phyloP scores from a whole-genome alignment of 2,329 filamentous ascomycete species.

The Apiospora malaysiana region DNA sequence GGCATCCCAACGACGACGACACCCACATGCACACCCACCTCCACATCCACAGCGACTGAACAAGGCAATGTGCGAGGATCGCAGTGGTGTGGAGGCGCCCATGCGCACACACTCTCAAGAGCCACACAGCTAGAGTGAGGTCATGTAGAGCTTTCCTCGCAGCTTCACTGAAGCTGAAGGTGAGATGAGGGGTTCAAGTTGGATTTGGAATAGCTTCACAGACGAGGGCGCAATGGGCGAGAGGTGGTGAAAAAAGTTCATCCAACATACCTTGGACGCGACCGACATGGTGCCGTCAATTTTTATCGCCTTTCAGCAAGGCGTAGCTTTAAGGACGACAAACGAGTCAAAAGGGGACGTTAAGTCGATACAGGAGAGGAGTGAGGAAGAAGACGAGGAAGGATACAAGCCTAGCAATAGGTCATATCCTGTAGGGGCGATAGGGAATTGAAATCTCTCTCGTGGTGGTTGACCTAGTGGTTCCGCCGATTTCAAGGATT shows the following conservation, averaged over 20 bases:
- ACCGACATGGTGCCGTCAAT: constrained; percentile 66
- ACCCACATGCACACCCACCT: no score
- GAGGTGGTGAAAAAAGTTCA: background rate
- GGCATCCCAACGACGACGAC: background rate
- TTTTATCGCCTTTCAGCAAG: constrained; percentile 58
- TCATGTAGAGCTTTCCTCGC: constrained; percentile 1
- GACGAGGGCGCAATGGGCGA: constrained; percentile 16
- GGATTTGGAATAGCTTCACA: constrained; percentile 19
- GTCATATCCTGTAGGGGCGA: constrained; percentile 39
- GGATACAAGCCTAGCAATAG: constrained; percentile 42
- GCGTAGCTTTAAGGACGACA: constrained; percentile 45
- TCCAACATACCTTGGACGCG: constrained; percentile 59
- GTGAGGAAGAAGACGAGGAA: constrained; percentile 32
- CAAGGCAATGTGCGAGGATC: background rate
- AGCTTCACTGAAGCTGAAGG: constrained; percentile 6
- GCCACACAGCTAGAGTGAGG: background rate
- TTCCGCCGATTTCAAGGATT: constrained; percentile 18
- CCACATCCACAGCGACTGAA: constrained; percentile 20
- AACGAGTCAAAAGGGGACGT: constrained; percentile 26
- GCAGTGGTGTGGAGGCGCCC: constrained; percentile 18
- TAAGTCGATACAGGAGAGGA: constrained; percentile 33
- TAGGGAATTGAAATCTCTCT: constrained; percentile 20
- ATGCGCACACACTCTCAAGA: background rate
- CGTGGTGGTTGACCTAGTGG: constrained; percentile 18
- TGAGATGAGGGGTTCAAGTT: constrained; percentile 3